A percentile compares a stretch with the other conserved stretches of the same genome.
Conservation (phyloP, 148 eudicot species). For the Rheum nobile region DNA sequence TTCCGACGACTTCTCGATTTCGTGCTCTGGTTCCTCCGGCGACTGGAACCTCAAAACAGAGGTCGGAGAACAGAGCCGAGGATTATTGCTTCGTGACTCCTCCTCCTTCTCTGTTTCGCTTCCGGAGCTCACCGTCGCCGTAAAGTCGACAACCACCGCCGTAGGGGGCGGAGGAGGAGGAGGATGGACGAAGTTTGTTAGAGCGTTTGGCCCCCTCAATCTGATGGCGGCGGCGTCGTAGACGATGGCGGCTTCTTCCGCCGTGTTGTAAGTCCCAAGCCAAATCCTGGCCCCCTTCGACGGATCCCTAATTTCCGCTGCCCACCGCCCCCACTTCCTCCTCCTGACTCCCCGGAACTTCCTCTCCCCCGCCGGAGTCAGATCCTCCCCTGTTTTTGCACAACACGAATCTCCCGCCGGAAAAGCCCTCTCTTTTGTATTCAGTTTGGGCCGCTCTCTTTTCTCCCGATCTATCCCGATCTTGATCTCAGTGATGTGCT, state of each 20-base stretch:
- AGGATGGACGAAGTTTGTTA: conserved; percentile 30
- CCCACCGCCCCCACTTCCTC: conserved; percentile 60
- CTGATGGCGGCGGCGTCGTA: conserved; percentile 49
- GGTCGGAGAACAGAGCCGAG: conserved; percentile 31
- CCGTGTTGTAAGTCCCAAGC: conserved; percentile 45
- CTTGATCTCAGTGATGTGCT: conserved; percentile 32
- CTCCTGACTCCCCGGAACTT: conserved; percentile 50
- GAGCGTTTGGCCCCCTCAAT: conserved; percentile 50
- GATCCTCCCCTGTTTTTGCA: background rate
- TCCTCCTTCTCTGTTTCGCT: background rate
- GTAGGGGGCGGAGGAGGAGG: background rate
- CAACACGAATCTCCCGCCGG: background rate
- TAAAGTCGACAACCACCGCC: too few species aligned
- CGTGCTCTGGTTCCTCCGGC: conserved; percentile 1
- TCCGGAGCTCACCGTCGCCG: background rate
- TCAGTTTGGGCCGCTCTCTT: background rate
- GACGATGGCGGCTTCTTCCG: conserved; percentile 52
- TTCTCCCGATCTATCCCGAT: conserved; percentile 5
- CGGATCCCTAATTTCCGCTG: conserved; percentile 55
- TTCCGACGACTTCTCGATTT: background rate
- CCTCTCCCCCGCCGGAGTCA: conserved; percentile 4
- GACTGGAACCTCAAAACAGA: conserved; percentile 35
- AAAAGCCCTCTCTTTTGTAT: too few species aligned
- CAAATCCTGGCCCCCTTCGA: conserved; percentile 31
- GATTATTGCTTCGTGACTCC: conserved; percentile 1